Evolutionary conservation across 805 yeast genomes (phyloP), one percentile per base, ranked within the genome.

Genomic region (Metschnikowia kofuensis): DNA sequence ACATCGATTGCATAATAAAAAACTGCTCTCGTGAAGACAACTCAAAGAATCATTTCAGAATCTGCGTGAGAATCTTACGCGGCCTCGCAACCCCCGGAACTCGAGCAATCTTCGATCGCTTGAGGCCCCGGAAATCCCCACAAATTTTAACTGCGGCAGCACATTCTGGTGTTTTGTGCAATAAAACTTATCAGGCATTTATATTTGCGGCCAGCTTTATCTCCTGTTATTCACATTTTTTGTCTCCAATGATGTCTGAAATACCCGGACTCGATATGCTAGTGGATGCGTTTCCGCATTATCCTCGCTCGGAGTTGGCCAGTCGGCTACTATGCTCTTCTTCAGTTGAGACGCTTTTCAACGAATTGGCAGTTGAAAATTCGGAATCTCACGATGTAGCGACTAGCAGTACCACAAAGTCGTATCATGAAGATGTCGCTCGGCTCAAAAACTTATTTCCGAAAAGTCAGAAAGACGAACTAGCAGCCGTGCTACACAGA

Each of bases 401-500:
- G 9, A 27, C 9, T 29, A 6, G 27, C 11, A 12, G 12, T n/a
- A 8, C 11, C 14, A 40, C 14, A n/a, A 27, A 29, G n/a, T 34
- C 38, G 6, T 57, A 52, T 44, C 43, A 54, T 14, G 46, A 44
- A 1, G 53, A 53, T 2, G 66, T 63, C 11, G 50, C 50, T 48
- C 61, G 59, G 29, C 54, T 77, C 30, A 54, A 59, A 42, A 74
- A 70, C 12, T 70, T 81, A 63, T 80, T 82, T 50, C 84, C 85
- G 0, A 59, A 70, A 13, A 51, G 68, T 2, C 67, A 70, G 2
- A 37, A 59, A 4, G 61, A 54, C 2, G 51, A 53, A 7, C 60
- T 81, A 7, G 52, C 63, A 3, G 51, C 57, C 1, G 62, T 63
- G 4, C 63, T 72, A 14, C 53, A 61, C 26, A 65, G 63, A 2